phyloP scores from a whole-genome alignment of 805 yeast species.

The Sporopachydermia lactativora region DNA sequence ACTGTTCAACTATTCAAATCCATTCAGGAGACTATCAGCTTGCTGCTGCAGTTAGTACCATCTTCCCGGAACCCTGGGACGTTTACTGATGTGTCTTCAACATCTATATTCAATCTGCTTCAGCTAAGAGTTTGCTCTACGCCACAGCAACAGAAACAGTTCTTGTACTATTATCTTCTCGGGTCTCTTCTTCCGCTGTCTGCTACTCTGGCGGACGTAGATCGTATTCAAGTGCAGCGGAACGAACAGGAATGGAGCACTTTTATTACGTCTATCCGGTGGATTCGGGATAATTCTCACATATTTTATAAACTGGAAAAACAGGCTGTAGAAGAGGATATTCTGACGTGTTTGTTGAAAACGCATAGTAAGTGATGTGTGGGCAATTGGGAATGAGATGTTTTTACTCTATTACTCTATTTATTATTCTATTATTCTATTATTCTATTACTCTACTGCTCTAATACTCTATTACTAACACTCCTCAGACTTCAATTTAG shows the following conservation, averaged over 20 bases:
- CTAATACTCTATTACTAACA: background rate
- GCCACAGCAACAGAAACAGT: background rate
- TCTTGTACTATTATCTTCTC: background rate
- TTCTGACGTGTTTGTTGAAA: background rate
- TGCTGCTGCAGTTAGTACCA: background rate
- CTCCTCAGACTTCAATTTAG: background rate
- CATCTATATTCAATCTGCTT: background rate
- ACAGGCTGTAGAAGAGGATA: background rate
- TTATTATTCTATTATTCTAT: too few species aligned
- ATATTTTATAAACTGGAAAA: background rate
- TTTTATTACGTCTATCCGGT: background rate
- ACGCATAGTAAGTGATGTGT: background rate
- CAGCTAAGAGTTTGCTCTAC: constrained; percentile 1
- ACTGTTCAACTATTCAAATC: background rate
- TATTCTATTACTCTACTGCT: background rate
- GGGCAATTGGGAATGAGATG: background rate
- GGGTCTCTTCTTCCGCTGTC: background rate
- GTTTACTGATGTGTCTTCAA: background rate
- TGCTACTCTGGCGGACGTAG: background rate
- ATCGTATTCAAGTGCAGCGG: background rate
- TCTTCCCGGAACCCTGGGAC: background rate
- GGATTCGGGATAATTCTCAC: background rate
- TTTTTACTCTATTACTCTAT: background rate
- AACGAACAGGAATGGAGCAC: background rate
- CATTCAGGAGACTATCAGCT: background rate